These are phyloP conservation scores for Durotheca rogersii DNA, from an alignment of 495 filamentous ascomycete genomes.

Conservation along the genomic window DNA sequence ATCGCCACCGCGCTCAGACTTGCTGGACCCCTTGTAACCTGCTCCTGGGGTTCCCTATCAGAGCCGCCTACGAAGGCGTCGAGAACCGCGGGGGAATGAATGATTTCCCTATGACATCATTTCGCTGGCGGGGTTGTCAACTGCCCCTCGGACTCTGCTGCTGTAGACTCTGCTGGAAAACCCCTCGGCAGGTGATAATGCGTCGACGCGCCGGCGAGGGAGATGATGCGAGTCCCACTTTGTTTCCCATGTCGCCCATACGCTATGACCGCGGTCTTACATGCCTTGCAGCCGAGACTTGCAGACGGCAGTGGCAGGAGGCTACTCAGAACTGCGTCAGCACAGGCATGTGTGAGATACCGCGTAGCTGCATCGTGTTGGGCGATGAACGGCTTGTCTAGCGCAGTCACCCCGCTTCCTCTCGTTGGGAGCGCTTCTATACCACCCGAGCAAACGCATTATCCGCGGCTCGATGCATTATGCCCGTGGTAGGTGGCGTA, in stretches of 20 bases:
- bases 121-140: constrained; percentile 10
- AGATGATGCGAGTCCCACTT: constrained; percentile 12
- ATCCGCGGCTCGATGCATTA: constrained; percentile 23
- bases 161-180: background rate
- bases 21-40: constrained; percentile 3
- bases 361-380: constrained; percentile 27
- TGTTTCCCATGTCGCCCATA: constrained; percentile 6
- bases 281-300: constrained; percentile 22
- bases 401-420: constrained; percentile 16
- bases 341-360: constrained; percentile 24
- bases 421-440: background rate
- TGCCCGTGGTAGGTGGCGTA: constrained; percentile 17
- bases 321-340: constrained; percentile 10
- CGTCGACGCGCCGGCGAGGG: constrained; percentile 19
- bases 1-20: constrained; percentile 12
- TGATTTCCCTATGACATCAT: constrained; percentile 30
- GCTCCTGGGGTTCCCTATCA: constrained; percentile 1
- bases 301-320: constrained; percentile 9
- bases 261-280: constrained; percentile 10
- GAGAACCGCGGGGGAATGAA: constrained; percentile 14
- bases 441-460: constrained; percentile 11
- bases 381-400: constrained; percentile 7
- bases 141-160: constrained; percentile 6
- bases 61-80: constrained; percentile 8
- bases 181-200: background rate